Conservation (phyloP, 768 basidiomycete species). For the Leccinum imitatum region DNA sequence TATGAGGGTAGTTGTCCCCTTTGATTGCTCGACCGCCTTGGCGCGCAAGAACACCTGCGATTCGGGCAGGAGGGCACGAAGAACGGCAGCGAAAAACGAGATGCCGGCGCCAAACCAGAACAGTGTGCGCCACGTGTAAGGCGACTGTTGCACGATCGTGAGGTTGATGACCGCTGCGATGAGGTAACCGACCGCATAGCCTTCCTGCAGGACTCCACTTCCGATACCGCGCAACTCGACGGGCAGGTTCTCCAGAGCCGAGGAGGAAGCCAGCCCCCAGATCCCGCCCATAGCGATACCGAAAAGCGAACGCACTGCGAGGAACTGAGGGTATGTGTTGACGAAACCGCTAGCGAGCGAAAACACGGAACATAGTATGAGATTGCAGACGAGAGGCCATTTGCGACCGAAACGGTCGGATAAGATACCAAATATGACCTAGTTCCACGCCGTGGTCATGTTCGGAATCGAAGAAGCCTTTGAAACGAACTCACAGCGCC, state of each 20-base stretch:
- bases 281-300: constrained; percentile 89
- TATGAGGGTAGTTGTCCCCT: constrained; percentile 35
- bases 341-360: constrained; percentile 83
- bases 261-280: constrained; percentile 82
- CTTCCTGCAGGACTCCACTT: constrained; percentile 84
- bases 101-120: constrained; percentile 82
- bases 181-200: constrained; percentile 85
- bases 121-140: constrained; percentile 64
- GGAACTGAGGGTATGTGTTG: constrained; percentile 72
- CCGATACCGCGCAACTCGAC: constrained; percentile 83
- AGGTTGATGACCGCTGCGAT: constrained; percentile 84
- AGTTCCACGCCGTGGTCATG: neutral
- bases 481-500: constrained; percentile 51
- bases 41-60: constrained; percentile 71
- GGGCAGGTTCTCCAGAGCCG: constrained; percentile 86
- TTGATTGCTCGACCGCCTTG: constrained; percentile 49
- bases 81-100: constrained; percentile 61
- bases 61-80: constrained; percentile 75
- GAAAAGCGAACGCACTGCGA: constrained; percentile 80
- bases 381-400: constrained; percentile 84
- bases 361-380: constrained; percentile 67
- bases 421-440: constrained; percentile 76
- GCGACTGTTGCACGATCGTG: constrained; percentile 41
- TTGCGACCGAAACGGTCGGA: constrained; percentile 91
- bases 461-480: neutral